Base-by-base conservation (phyloP, 306 rosid species). In the Elaeagnus macrophylla region DNA sequence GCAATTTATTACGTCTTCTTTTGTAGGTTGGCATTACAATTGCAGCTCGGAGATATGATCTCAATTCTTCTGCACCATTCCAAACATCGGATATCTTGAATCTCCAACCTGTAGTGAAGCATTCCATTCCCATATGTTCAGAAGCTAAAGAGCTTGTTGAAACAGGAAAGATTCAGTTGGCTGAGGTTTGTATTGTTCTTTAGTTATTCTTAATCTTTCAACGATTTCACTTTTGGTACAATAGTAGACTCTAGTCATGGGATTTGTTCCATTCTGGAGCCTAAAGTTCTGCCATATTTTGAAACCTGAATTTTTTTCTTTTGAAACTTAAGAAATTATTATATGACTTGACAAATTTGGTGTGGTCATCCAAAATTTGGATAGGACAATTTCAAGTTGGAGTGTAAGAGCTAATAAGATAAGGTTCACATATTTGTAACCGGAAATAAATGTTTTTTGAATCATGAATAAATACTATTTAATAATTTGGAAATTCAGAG, bases 81-180 rank as follows among this genome's bases (percentile, higher is more conserved):
- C 94, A 82, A 68, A 59, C 82, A 53, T 77, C 85, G 53, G 96
- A 93, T 81, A 64, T 93, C 62, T 69, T 84, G 77, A 83, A 84
- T 77, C 68, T 93, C 46, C 85, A 83, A 71, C 96, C 99, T 4
- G 96, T 93, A 40, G 83, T 93, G 64, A 93, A 93, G 78, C 95
- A 93, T 78, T 87, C 96, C 15, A 85, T 91, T 72, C 99, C 99
- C 49, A 43, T 83, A 32, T 78, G 96, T 72, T 82, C 89, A 49
- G 99, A 93, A 82, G 99, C 99, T 57, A 93, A 93, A 79, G 95
- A 93, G 36, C 95, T 93, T 48, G 82, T 93, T 60, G 99, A 93
- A 80, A 84, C 96, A 2, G 99, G 99, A 51, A 93, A 93, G 72
- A 78, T 84, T 67, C 90, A 87, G 69, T 71, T 93, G 78, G 96